Evolutionary conservation across 148 eudicot species (phyloP).

Genomic region (Vaccinium macrocarpon): DNA sequence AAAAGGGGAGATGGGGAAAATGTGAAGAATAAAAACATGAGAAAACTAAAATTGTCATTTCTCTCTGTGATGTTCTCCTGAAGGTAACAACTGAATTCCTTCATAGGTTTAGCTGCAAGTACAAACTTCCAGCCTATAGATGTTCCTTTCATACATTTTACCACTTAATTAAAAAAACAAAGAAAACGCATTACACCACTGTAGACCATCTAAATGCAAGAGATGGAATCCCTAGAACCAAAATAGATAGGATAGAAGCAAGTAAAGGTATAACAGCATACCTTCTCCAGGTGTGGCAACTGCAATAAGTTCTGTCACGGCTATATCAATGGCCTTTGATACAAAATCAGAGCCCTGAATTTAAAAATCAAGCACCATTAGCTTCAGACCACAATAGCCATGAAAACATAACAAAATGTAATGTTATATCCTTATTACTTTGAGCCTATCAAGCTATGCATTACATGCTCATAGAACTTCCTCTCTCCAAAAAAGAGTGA

Average conservation of each 20-base stretch:
- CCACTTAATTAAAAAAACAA: not conserved
- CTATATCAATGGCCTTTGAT: conserved; percentile 63
- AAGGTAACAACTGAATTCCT: conserved; percentile 22
- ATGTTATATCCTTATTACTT: not conserved
- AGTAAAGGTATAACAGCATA: conserved; percentile 22
- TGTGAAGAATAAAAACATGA: not conserved
- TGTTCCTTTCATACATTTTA: not conserved
- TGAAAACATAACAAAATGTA: not conserved
- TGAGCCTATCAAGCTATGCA: not conserved
- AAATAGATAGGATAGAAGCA: not conserved
- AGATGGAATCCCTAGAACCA: not conserved
- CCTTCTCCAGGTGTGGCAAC: conserved; percentile 75
- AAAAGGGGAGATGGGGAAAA: not conserved
- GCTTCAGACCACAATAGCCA: not conserved
- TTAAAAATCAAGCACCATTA: conserved; percentile 10
- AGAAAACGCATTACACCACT: not conserved
- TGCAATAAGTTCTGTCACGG: conserved; percentile 67
- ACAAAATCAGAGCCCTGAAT: conserved; percentile 71
- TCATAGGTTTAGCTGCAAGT: conserved; percentile 47
- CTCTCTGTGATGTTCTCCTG: conserved; percentile 8
- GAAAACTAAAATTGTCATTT: not conserved
- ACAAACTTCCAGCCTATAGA: conserved; percentile 46
- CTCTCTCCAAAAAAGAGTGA: not conserved
- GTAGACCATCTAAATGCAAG: not conserved
- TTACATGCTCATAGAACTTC: conserved; percentile 1